Evolutionary conservation across 176 grass and related monocot genomes (phyloP).

Genomic region (Ananas comosus): DNA sequence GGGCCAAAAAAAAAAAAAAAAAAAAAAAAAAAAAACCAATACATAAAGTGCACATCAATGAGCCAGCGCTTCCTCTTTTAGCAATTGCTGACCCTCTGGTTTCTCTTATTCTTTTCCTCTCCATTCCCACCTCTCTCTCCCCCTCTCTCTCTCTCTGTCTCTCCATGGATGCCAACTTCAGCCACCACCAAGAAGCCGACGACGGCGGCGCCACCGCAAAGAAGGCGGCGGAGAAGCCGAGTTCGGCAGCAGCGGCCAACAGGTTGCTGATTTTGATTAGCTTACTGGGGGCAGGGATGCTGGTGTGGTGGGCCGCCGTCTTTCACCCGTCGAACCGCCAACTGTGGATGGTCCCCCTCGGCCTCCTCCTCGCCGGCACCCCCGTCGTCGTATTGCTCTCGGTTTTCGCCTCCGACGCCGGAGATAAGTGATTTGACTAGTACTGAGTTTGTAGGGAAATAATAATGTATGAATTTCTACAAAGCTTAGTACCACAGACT

Average conservation of each 20-base stretch:
- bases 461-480: no score
- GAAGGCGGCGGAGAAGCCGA: neutral
- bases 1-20: no score
- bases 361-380: constrained; percentile 60
- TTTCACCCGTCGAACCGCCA: constrained; percentile 57
- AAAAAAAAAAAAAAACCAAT: no score
- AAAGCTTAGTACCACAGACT: no score
- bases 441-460: no score
- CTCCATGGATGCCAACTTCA: neutral
- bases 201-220: neutral
- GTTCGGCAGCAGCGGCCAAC: neutral
- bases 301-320: constrained; percentile 52
- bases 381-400: constrained; percentile 46
- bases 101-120: neutral
- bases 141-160: neutral
- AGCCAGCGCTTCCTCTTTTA: no score
- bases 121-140: neutral
- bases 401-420: constrained; percentile 20
- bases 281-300: constrained; percentile 29
- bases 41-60: no score
- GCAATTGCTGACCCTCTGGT: no score
- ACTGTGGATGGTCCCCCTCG: constrained; percentile 80
- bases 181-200: neutral
- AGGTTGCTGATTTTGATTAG: constrained; percentile 11
- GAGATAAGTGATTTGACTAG: no score